phyloP scores from a whole-genome alignment of 2,329 filamentous ascomycete species.

The Aspergillus bombycis region DNA sequence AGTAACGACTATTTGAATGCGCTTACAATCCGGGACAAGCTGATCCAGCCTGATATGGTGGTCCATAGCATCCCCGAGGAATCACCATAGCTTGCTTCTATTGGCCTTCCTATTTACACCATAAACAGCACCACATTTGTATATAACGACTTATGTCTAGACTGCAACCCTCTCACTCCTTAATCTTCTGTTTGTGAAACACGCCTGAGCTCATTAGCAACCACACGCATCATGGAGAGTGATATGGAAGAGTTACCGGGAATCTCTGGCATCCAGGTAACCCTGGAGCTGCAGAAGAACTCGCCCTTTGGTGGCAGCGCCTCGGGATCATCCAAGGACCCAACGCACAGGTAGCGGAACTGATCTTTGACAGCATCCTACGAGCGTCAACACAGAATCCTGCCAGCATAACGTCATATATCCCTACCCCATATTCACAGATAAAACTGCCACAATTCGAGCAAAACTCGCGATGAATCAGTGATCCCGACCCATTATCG shows the following conservation, averaged over 20 bases:
- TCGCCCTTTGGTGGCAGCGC: slow-evolving; percentile 57
- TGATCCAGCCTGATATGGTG: slow-evolving; percentile 32
- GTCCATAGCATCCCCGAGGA: slow-evolving; percentile 24
- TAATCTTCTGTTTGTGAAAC: slow-evolving; percentile 52
- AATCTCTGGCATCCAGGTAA: slow-evolving; percentile 56
- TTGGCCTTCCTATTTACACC: background rate
- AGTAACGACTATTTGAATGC: slow-evolving; percentile 45
- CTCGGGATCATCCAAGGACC: slow-evolving; percentile 55
- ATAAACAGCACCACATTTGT: background rate
- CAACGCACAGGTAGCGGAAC: slow-evolving; percentile 51
- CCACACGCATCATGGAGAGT: background rate
- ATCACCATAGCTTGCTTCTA: background rate
- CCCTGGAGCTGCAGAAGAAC: slow-evolving; percentile 56
- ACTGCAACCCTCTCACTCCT: slow-evolving; percentile 35
- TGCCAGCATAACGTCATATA: background rate
- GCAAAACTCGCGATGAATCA: slow-evolving; percentile 57
- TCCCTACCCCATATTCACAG: slow-evolving; percentile 55
- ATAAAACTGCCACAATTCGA: slow-evolving; percentile 55
- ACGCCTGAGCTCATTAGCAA: slow-evolving; percentile 35
- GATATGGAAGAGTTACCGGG: slow-evolving; percentile 40
- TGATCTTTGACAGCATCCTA: slow-evolving; percentile 37
- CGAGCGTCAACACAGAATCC: background rate
- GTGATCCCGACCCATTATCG: slow-evolving; percentile 54
- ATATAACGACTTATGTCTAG: background rate
- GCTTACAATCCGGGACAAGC: slow-evolving; percentile 28